Base-by-base conservation (phyloP, 23 red algal genomes). In the Chondrus crispus region DNA sequence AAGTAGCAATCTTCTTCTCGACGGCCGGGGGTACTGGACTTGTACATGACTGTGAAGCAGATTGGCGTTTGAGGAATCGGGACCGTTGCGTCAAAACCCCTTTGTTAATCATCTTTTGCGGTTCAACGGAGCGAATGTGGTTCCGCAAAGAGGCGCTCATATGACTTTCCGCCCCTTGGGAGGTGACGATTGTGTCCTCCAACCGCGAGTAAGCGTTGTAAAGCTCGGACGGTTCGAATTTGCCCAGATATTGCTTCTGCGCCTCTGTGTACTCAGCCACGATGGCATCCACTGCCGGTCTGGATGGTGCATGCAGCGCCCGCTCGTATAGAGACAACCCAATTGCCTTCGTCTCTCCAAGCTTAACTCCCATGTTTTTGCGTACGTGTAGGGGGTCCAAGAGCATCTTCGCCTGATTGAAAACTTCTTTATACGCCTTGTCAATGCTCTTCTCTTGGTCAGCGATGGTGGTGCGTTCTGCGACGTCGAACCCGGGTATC, bases 91-190 rank as follows among this genome's bases (percentile, higher is more conserved):
- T 44, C 30, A 38, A 38, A 5, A 85, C 81, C 2, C 63, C 81
- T 40, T 85, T 68, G 3, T 68, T 32, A 26, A 85, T 35, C 81
- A 85, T 85, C 55, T 85, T 85, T 33, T 85, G 81, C 1, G 81
- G 81, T 60, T 85, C 55, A 2, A 85, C 62, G 2, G 81, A 85
- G 5, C 81, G 81, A 8, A 66, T 85, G 9, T 85, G 62, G 41
- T 85, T 85, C 9, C 62, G 2, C 30, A 85, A 37, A 2, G 81
- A 64, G 4, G 55, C 81, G 16, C 55, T 37, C 81, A 85, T 85
- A 45, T 64, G 54, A 49, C 55, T 68, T 44, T 85, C 3, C 2
- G 81, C 81, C 9, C 81, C 81, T 42, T 68, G 81, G 9, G 55
- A 85, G 4, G 81, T 85, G 2, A 68, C 2, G 32, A 69, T 85